These are phyloP conservation scores for Aeschynomene evenia DNA, from an alignment of 306 rosid genomes.

Conservation along the genomic window DNA sequence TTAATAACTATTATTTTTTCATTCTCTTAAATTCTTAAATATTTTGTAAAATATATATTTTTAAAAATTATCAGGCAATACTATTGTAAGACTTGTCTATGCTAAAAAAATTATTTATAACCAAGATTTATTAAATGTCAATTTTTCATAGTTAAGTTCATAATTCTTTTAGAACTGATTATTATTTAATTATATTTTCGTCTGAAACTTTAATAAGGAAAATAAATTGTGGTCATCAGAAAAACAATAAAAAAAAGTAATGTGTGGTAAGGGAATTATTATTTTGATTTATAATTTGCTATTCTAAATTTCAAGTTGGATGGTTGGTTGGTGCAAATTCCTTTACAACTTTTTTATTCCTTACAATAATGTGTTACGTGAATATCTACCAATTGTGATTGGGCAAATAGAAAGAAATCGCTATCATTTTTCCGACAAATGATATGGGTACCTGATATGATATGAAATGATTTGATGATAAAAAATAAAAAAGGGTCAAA, in stretches of 20 bases:
- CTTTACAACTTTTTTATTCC: not conserved
- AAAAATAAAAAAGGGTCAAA: slow-evolving; percentile 18
- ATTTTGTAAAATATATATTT: not conserved
- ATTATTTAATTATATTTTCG: not conserved
- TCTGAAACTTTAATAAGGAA: not conserved
- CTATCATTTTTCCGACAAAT: slow-evolving; percentile 17
- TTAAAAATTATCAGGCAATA: not conserved
- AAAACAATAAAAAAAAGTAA: not conserved
- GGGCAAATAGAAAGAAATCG: not conserved
- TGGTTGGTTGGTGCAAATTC: not conserved
- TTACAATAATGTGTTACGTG: slow-evolving; percentile 12
- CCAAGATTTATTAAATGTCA: no score
- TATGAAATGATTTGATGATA: no score
- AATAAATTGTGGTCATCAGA: not conserved
- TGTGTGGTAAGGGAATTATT: not conserved
- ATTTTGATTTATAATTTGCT: not conserved
- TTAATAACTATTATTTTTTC: not conserved
- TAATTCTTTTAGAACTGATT: not conserved
- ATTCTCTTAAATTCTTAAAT: not conserved
- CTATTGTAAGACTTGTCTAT: no score
- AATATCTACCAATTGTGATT: not conserved
- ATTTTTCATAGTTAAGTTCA: no score
- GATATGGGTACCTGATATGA: not conserved
- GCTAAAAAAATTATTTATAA: no score
- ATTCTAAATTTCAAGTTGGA: not conserved